Percentiles rank a stretch among this genome's conserved stretches.
Conservation (phyloP, 148 eudicot species). For the Vaccinium macrocarpon region DNA sequence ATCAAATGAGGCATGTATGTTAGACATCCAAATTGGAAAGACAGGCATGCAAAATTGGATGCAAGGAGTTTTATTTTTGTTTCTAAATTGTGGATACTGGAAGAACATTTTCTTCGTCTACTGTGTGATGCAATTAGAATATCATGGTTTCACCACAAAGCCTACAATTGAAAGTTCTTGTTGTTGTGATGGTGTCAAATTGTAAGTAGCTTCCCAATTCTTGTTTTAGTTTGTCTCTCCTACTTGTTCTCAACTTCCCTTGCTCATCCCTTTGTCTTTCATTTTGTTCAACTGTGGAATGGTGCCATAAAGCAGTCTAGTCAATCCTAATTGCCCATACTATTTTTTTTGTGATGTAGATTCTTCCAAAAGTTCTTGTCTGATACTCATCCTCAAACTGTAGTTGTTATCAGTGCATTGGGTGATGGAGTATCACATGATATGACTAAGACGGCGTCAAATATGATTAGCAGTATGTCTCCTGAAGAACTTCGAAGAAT, state of each 20-base stretch:
- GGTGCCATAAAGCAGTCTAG: not conserved
- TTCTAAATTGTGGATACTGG: not conserved
- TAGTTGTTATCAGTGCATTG: slow-evolving; percentile 56
- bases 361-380: slow-evolving; percentile 81
- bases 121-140: not conserved
- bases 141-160: not conserved
- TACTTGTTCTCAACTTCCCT: not conserved
- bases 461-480: slow-evolving; percentile 77
- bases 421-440: slow-evolving; percentile 65
- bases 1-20: not conserved
- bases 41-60: not conserved
- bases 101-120: not conserved
- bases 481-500: slow-evolving; percentile 93
- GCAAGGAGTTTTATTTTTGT: not conserved
- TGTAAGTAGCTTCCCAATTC: not conserved
- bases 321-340: not conserved
- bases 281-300: not conserved
- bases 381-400: slow-evolving; percentile 67
- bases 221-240: not conserved
- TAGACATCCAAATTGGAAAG: not conserved
- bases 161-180: not conserved
- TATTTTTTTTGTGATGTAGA: slow-evolving; percentile 29
- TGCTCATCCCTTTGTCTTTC: not conserved
- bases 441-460: slow-evolving; percentile 79
- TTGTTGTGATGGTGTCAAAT: not conserved